Evolutionary conservation across 202 grass and related monocot species (phyloP).

Genomic region (Brachypodium distachyon): DNA sequence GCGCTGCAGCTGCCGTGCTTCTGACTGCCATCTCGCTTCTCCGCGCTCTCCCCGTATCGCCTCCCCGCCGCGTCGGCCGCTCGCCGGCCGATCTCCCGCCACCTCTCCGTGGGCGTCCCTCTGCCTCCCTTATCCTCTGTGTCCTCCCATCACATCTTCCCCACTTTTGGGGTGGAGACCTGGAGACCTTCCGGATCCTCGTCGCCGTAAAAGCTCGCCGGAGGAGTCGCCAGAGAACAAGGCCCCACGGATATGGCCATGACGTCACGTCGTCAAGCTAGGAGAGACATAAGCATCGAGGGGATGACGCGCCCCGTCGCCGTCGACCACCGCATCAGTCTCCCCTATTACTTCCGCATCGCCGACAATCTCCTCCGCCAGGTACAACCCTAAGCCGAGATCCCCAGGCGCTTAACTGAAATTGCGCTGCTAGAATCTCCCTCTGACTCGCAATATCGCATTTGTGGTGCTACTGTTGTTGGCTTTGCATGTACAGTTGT

Average conservation of each 20-base stretch:
- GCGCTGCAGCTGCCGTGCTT: background rate
- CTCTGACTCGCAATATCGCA: background rate
- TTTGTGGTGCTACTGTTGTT: background rate
- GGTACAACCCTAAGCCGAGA: conserved; percentile 33
- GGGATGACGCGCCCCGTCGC: conserved; percentile 44
- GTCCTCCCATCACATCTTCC: background rate
- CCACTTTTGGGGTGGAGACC: background rate
- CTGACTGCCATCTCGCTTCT: background rate
- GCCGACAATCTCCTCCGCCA: conserved; percentile 85
- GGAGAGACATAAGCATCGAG: conserved; percentile 51
- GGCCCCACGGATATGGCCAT: conserved; percentile 19
- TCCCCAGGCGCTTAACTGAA: background rate
- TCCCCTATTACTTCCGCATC: conserved; percentile 84
- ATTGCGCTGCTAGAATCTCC: background rate
- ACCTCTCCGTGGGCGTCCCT: background rate
- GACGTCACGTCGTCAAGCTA: background rate
- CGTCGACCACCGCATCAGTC: conserved; percentile 78
- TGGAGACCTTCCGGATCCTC: background rate
- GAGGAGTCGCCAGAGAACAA: background rate
- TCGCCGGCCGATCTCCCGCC: background rate
- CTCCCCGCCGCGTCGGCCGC: background rate
- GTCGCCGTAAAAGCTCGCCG: background rate
- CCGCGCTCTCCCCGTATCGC: background rate
- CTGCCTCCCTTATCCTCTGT: background rate
- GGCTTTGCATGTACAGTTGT: background rate